Evolutionary conservation across 2,329 filamentous ascomycete species (phyloP), one percentile per base, ranked within the genome.

Genomic region (Aspergillus oerlinghausenensis): DNA sequence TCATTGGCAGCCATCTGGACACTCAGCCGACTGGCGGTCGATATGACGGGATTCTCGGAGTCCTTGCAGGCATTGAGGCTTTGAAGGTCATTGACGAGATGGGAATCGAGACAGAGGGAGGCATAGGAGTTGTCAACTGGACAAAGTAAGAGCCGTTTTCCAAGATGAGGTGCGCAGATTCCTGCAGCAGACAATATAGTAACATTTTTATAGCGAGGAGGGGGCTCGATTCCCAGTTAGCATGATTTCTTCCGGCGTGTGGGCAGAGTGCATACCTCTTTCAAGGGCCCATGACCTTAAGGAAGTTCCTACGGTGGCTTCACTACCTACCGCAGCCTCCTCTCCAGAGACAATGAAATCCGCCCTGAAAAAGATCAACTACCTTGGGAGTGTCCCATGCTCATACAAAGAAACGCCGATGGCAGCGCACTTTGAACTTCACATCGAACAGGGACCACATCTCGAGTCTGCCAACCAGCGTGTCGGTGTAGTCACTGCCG

Each of bases 361-460:
- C 0, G 88, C 92, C 59, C 80, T 94, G 0, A 77, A 88, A 66
- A 80, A 87, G 14, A 91, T 92, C 51, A 85, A 86, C 0, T 92
- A 89, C 61, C 74, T 90, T 0, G 89, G 89, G 14, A 63, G 72
- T 0, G 73, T 79, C 0, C 79, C 81, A 8, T 82, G 83, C 23
- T 84, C 79, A 53, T 79, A 87, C 69, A 77, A 80, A 59, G 76
- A 79, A 32, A 83, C 81, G 17, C 88, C 87, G 0, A 84, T 92
- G 73, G 87, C 84, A 0, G 89, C 88, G 0, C 89, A 93, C 70
- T 92, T 93, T 65, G 89, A 93, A 71, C 79, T 94, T 9, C 90
- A 94, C 67, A 93, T 93, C 53, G 90, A 95, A 70, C 91, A 95
- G 70, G 89, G 89, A 0, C 89, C 89, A 0, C 83, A 90, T 35